Percentiles rank a stretch among this genome's conserved stretches.
phyloP scores from a whole-genome alignment of 352 stramenopile species.

The Phytophthora nicotianae region DNA sequence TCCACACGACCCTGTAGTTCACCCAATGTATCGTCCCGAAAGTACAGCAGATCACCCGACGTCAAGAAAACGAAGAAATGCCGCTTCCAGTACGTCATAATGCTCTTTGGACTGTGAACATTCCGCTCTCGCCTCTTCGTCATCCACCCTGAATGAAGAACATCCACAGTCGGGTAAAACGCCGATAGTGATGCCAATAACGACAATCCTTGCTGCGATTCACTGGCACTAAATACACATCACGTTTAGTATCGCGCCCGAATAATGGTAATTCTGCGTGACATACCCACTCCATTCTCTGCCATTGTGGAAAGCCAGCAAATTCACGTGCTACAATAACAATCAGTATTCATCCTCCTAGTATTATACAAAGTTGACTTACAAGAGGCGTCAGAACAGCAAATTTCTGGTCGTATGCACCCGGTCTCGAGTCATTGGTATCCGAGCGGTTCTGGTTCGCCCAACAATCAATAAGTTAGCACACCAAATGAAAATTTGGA shows the following conservation, averaged over 20 bases:
- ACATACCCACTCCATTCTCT: constrained; percentile 70
- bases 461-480: constrained; percentile 3
- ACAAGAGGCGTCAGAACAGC: constrained; percentile 74
- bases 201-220: constrained; percentile 81
- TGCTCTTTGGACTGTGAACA: constrained; percentile 71
- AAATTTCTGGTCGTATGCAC: constrained; percentile 78
- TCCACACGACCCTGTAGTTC: constrained; percentile 80
- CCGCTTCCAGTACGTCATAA: constrained; percentile 88
- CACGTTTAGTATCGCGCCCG: not conserved
- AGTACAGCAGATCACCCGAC: constrained; percentile 79
- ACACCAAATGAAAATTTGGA: not conserved
- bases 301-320: constrained; percentile 79
- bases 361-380: constrained; percentile 8
- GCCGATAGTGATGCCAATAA: constrained; percentile 73
- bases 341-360: not conserved
- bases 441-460: constrained; percentile 54
- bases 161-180: constrained; percentile 76
- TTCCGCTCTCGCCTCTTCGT: constrained; percentile 78
- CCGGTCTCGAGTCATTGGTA: constrained; percentile 51
- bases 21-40: constrained; percentile 72
- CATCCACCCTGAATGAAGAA: constrained; percentile 75
- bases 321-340: constrained; percentile 61
- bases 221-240: constrained; percentile 45
- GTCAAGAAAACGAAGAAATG: constrained; percentile 83
- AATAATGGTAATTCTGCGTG: not conserved